Evolutionary conservation across 2,329 filamentous ascomycete genomes (phyloP).

Genomic region (Sporothrix inflata): DNA sequence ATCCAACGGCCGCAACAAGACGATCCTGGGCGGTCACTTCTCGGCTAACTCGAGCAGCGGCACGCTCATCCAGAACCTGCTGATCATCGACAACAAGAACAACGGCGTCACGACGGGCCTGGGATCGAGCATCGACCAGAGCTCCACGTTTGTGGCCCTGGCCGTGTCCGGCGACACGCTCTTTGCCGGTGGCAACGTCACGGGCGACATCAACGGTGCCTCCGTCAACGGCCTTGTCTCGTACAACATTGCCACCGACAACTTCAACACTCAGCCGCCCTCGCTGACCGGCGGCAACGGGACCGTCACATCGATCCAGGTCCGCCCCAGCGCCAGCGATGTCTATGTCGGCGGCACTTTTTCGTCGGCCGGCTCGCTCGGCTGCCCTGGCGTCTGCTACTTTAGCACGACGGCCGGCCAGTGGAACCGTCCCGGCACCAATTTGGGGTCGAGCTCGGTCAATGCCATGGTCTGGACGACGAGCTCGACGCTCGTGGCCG

Average conservation of each 20-base stretch:
- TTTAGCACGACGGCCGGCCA: constrained; percentile 71
- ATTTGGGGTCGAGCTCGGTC: constrained; percentile 69
- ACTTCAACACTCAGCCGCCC: constrained; percentile 73
- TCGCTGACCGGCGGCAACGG: constrained; percentile 70
- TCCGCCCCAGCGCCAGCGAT: constrained; percentile 69
- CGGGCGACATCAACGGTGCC: constrained; percentile 67
- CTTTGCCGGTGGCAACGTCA: constrained; percentile 81
- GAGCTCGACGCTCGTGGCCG: constrained; percentile 71
- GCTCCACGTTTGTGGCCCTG: constrained; percentile 76
- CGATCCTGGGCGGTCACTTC: constrained; percentile 87
- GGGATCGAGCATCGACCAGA: constrained; percentile 63
- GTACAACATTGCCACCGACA: constrained; percentile 71
- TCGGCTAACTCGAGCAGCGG: constrained; percentile 69
- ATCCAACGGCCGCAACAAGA: constrained; percentile 70
- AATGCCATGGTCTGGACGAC: constrained; percentile 76
- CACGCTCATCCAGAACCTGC: constrained; percentile 74
- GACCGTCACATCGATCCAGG: constrained; percentile 75
- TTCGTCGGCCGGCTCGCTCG: constrained; percentile 77
- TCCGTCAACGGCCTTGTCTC: constrained; percentile 74
- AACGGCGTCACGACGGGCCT: constrained; percentile 70
- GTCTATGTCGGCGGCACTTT: constrained; percentile 89
- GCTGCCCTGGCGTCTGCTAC: constrained; percentile 79
- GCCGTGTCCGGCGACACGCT: constrained; percentile 68
- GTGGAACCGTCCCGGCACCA: constrained; percentile 79
- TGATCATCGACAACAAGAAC: constrained; percentile 78